Conservation (phyloP, 202 grass and related monocot species). For the Zizania palustris region DNA sequence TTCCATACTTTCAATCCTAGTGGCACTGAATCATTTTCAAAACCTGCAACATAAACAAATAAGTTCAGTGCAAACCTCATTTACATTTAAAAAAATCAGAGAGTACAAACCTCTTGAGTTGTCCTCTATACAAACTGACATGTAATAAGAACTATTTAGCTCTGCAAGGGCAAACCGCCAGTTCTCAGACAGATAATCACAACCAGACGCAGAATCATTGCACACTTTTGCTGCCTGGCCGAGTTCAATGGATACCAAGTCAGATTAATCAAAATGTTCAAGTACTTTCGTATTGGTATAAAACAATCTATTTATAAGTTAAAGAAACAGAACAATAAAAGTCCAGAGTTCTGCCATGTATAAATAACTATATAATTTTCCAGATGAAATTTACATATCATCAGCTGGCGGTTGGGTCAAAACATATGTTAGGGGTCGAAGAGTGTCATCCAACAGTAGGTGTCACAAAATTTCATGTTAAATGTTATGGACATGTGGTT, state of each 20-base stretch:
- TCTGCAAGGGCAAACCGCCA: conserved; percentile 79
- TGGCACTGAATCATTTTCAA: conserved; percentile 45
- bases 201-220: conserved; percentile 48
- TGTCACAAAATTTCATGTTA: conserved; percentile 8
- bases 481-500: neutral
- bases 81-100: neutral
- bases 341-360: neutral
- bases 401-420: neutral
- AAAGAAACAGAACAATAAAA: neutral
- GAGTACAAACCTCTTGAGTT: conserved; percentile 34
- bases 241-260: conserved; percentile 23
- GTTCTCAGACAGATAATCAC: conserved; percentile 60
- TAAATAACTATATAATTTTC: conserved; percentile 1
- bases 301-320: neutral
- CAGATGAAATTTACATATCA: neutral
- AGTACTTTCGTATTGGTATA: neutral
- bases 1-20: conserved; percentile 80
- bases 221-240: conserved; percentile 45
- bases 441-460: neutral
- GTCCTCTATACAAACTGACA: conserved; percentile 70
- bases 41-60: conserved; percentile 43
- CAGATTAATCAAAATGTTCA: conserved; percentile 15
- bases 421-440: conserved; percentile 18
- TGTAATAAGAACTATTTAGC: conserved; percentile 67
- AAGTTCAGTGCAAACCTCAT: conserved; percentile 46